Conservation (phyloP, 129 eudicot genomes). For the Flaveria linearis region DNA sequence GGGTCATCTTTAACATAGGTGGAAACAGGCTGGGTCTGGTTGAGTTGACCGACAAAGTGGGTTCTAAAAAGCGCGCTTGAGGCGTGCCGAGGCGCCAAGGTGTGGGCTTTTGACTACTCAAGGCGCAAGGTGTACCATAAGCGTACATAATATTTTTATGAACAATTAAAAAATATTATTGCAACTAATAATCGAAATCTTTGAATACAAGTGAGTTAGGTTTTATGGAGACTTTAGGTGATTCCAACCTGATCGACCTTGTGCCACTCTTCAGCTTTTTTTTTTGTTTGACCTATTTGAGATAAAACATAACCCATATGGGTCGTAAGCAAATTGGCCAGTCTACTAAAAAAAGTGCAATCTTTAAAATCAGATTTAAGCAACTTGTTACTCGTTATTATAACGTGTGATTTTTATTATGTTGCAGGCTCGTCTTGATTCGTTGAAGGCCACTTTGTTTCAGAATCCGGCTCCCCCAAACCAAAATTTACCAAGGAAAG, state of each 20-base stretch:
- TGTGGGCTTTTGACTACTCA: background rate
- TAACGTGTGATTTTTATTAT: conserved; percentile 2
- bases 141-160: too few relatives aligned
- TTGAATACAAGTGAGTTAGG: conserved; percentile 2
- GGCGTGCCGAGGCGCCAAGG: too few relatives aligned
- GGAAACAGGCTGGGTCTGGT: background rate
- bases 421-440: conserved; percentile 61
- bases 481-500: conserved; percentile 59
- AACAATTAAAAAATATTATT: too few relatives aligned
- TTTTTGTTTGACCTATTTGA: background rate
- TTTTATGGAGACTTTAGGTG: background rate
- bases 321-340: background rate
- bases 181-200: background rate
- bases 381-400: background rate
- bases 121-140: too few relatives aligned
- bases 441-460: conserved; percentile 47
- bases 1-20: background rate
- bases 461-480: conserved; percentile 59
- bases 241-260: background rate
- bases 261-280: background rate
- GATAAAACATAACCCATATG: background rate
- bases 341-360: background rate
- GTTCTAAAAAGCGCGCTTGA: too few relatives aligned
- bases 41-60: background rate
- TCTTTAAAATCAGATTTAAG: background rate